Conservation (phyloP, 2,329 filamentous ascomycete genomes). For the Colletotrichum aenigma region DNA sequence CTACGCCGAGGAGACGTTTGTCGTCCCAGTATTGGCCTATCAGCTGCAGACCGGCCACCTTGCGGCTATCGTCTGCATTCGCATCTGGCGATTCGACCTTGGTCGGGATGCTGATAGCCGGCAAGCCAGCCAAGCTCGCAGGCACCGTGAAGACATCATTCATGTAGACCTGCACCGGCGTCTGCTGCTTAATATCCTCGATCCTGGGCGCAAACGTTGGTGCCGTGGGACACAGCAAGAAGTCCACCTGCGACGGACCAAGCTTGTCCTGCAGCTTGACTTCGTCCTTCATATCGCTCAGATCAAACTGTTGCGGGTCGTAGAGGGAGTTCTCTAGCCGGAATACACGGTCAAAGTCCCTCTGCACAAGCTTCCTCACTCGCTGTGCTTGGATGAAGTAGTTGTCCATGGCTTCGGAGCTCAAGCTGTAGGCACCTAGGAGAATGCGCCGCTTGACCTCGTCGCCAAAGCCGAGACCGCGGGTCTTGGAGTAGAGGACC, state of each 20-base stretch:
- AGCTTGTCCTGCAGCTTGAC: constrained; percentile 59
- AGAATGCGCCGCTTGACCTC: constrained; percentile 89
- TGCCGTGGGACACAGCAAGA: constrained; percentile 86
- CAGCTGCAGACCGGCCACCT: constrained; percentile 68
- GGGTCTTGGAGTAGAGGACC: constrained; percentile 77
- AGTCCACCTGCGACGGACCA: constrained; percentile 73
- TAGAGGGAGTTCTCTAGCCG: constrained; percentile 70
- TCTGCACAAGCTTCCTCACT: constrained; percentile 80
- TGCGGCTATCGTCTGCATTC: constrained; percentile 32
- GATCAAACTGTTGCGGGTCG: constrained; percentile 56
- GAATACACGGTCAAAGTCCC: constrained; percentile 86
- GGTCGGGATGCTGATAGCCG: constrained; percentile 80
- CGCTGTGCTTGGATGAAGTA: constrained; percentile 96
- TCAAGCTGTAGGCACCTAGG: constrained; percentile 87
- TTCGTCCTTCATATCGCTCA: constrained; percentile 62
- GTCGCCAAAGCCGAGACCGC: constrained; percentile 76
- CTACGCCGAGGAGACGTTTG: constrained; percentile 62
- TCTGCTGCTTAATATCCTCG: constrained; percentile 58
- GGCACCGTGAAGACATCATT: constrained; percentile 97
- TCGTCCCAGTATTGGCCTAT: constrained; percentile 86
- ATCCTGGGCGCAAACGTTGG: constrained; percentile 75
- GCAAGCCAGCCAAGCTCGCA: constrained; percentile 88
- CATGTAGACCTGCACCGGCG: constrained; percentile 77
- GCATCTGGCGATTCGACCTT: constrained; percentile 66
- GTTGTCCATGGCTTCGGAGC: constrained; percentile 90